Base-by-base conservation (phyloP, 805 yeast genomes). In the Ogataea nakhonphanomensis region DNA sequence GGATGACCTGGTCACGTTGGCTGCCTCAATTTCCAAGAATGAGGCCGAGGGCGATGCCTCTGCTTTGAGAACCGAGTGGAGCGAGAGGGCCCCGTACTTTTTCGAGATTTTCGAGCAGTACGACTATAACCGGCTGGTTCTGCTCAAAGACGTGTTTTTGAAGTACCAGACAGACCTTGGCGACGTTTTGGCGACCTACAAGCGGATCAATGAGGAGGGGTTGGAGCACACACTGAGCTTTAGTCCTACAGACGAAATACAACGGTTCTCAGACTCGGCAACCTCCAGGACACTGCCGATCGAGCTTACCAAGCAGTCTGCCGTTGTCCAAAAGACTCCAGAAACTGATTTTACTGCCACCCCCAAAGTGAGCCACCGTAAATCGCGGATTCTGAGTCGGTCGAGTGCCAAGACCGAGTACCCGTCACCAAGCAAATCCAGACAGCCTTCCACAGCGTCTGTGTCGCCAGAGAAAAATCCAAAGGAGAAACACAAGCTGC, bases 101-200 rank as follows among this genome's bases (percentile, higher is more conserved):
- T 83, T 85, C 56, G 81, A 81, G 50, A 77, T 78, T 48, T 82
- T 88, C 58, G 93, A 87, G 56, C 71, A 70, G 46, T 79, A 82
- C 50, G 95, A 88, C 58, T 71, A 66, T 54, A 66, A 66, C 61
- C 78, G 86, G 64, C 70, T 77, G 61, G 69, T 64, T 44, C 71
- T 78, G 43, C 66, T 87, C 45, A 81, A 86, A 56, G 80, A 79
- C 39, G 72, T 81, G 40, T 69, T 90, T 41, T 67, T 81, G 35
- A 79, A 79, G 54, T 81, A 78, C 55, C 76, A 79, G 58, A 76
- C 87, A 11, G 74, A 79, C 30, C 66, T 72, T 41, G 70, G 73
- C 32, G 88, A 82, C 54, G 66, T 68, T 33, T 55, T 78, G 23
- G 71, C 69, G 47, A 59, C 59, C 25, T 64, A 68, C 27, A 67